Percentiles rank a stretch among this genome's conserved stretches.
Conservation (phyloP, 225 moss, liverwort and hornwort genomes). For the Marchantia polymorpha region DNA sequence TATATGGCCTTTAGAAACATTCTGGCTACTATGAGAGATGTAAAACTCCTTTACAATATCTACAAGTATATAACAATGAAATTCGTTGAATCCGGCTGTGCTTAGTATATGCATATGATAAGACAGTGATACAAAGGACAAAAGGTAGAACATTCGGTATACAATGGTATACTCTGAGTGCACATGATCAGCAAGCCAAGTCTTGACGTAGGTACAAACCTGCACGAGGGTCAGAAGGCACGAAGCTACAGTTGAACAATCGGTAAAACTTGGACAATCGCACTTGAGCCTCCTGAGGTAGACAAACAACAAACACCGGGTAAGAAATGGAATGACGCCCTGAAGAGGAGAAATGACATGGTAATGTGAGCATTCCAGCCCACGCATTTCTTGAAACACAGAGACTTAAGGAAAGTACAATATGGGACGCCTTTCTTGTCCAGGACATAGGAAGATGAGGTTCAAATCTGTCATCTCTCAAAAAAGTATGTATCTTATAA, state of each 20-base stretch:
- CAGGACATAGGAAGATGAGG: not conserved
- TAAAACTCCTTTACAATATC: not conserved
- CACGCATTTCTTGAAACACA: not conserved
- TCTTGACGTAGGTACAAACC: conserved; percentile 35
- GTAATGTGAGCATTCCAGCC: not conserved
- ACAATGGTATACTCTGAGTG: not conserved
- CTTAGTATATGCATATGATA: no score
- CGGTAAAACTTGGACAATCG: conserved; percentile 74
- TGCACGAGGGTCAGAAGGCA: conserved; percentile 59
- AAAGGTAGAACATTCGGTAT: not conserved
- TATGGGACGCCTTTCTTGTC: not conserved
- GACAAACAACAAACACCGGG: conserved; percentile 16
- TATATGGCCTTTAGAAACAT: not conserved
- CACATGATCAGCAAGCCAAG: not conserved
- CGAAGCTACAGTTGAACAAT: conserved; percentile 68
- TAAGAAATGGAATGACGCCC: no score
- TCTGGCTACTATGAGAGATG: not conserved
- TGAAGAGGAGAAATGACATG: not conserved
- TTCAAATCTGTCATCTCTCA: no score
- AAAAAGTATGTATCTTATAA: not conserved
- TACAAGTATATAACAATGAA: not conserved
- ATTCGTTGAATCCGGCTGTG: no score
- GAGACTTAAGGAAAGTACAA: not conserved
- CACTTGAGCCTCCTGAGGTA: conserved; percentile 60
- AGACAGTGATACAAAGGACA: no score